phyloP scores from a whole-genome alignment of 768 basidiomycete species.

The Trametes punicea region DNA sequence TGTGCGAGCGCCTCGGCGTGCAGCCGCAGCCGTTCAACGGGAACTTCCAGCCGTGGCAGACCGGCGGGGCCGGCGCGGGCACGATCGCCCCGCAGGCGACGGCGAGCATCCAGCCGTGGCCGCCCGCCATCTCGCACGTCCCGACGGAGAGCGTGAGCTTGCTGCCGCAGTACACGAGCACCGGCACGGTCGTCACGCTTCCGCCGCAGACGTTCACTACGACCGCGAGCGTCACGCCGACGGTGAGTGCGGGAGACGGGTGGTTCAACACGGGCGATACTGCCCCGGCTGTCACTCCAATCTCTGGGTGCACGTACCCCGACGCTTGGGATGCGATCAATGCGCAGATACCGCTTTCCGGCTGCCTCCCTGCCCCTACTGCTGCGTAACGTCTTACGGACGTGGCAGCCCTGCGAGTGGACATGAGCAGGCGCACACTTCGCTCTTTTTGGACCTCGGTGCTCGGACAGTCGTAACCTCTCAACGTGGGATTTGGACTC shows the following conservation, averaged over 20 bases:
- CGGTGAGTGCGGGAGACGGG: constrained; percentile 45
- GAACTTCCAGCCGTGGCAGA: constrained; percentile 56
- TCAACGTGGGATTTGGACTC: too few relatives aligned
- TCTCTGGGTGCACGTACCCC: constrained; percentile 61
- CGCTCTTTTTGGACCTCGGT: neutral
- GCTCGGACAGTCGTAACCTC: too few relatives aligned
- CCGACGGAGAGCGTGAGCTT: constrained; percentile 43
- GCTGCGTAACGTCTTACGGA: too few relatives aligned
- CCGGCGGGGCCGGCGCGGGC: constrained; percentile 55
- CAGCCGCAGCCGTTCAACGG: constrained; percentile 46
- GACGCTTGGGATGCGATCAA: constrained; percentile 51
- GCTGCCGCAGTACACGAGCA: constrained; percentile 62
- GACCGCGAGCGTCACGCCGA: constrained; percentile 39
- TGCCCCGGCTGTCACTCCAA: constrained; percentile 50
- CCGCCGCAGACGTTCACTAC: constrained; percentile 46
- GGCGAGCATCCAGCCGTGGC: constrained; percentile 39
- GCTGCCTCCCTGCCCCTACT: constrained; percentile 25
- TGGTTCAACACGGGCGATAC: constrained; percentile 53
- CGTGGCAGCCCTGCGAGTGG: too few relatives aligned
- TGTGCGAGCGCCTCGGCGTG: constrained; percentile 54
- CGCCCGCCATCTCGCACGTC: constrained; percentile 50
- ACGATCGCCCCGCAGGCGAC: constrained; percentile 41
- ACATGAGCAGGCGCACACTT: too few relatives aligned
- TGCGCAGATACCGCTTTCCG: constrained; percentile 20
- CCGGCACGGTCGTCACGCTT: constrained; percentile 51